A percentile compares a stretch with the other conserved stretches of the same genome.
Conservation (phyloP, 2,329 filamentous ascomycete species). For the Penicillium psychrosexuale region DNA sequence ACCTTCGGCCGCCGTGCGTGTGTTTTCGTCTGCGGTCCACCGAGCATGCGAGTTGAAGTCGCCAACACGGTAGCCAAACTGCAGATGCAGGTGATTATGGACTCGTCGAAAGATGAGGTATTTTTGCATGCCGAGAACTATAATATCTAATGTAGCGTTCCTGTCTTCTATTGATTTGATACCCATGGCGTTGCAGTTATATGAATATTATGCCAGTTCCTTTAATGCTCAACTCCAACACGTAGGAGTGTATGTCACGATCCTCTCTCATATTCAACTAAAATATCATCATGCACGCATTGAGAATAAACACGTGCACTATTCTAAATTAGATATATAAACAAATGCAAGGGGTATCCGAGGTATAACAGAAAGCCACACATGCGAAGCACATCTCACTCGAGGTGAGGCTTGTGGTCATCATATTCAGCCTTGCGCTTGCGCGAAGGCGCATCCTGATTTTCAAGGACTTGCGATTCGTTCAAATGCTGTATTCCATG, state of each 20-base stretch:
- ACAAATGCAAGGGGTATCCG: slow-evolving; percentile 13
- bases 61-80: slow-evolving; percentile 78
- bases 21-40: slow-evolving; percentile 89
- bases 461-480: slow-evolving; percentile 35
- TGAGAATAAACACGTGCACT: neutral
- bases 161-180: slow-evolving; percentile 14
- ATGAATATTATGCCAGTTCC: neutral
- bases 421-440: slow-evolving; percentile 36
- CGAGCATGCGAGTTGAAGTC: slow-evolving; percentile 81
- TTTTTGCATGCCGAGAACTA: slow-evolving; percentile 96
- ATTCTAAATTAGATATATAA: neutral
- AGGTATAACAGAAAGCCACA: slow-evolving; percentile 6
- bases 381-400: slow-evolving; percentile 13
- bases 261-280: neutral
- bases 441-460: slow-evolving; percentile 16
- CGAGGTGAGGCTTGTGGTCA: slow-evolving; percentile 8
- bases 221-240: neutral
- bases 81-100: slow-evolving; percentile 79
- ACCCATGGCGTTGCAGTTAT: slow-evolving; percentile 11
- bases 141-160: slow-evolving; percentile 59
- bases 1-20: slow-evolving; percentile 80
- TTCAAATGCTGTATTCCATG: slow-evolving; percentile 32
- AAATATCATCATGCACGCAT: neutral
- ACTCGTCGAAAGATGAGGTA: slow-evolving; percentile 78
- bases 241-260: neutral